These are phyloP conservation scores for Rhododendron henanense DNA, from an alignment of 148 eudicot genomes.

Conservation along the genomic window DNA sequence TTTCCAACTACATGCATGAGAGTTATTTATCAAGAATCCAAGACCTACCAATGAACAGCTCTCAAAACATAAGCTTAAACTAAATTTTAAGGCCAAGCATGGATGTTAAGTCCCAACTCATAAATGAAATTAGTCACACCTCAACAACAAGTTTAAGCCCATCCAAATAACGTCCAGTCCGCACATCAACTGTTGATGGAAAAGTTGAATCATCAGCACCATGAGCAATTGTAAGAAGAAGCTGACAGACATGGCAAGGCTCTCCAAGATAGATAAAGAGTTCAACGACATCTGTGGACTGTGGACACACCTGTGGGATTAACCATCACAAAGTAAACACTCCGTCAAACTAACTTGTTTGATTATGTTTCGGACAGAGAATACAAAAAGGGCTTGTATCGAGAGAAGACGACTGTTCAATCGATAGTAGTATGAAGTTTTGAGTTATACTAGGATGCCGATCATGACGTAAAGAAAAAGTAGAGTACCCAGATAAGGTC, in stretches of 20 bases:
- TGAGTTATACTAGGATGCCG: slow-evolving; percentile 7
- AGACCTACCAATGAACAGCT: slow-evolving; percentile 1
- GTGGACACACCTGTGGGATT: slow-evolving; percentile 71
- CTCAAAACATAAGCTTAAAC: background rate
- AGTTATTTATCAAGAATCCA: background rate
- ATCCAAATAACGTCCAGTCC: slow-evolving; percentile 84
- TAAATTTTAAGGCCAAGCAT: background rate
- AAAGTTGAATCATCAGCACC: slow-evolving; percentile 94
- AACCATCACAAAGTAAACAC: slow-evolving; percentile 17
- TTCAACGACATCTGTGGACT: slow-evolving; percentile 90
- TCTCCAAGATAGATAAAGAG: slow-evolving; percentile 88
- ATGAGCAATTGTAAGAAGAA: slow-evolving; percentile 91
- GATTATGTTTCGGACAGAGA: background rate
- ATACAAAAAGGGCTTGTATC: background rate
- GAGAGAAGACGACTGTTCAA: background rate
- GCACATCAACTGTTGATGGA: slow-evolving; percentile 93
- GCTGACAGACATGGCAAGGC: slow-evolving; percentile 98
- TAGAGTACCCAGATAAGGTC: slow-evolving; percentile 77
- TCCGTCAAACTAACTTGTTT: background rate
- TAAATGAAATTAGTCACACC: slow-evolving; percentile 47
- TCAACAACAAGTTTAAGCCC: slow-evolving; percentile 89
- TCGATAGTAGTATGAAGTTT: background rate
- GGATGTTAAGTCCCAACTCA: slow-evolving; percentile 7
- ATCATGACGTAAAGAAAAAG: slow-evolving; percentile 7
- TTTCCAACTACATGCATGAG: background rate